Evolutionary conservation across 495 filamentous ascomycete genomes (phyloP), one percentile per base, ranked within the genome.

Genomic region (Pyrenula massariospora): DNA sequence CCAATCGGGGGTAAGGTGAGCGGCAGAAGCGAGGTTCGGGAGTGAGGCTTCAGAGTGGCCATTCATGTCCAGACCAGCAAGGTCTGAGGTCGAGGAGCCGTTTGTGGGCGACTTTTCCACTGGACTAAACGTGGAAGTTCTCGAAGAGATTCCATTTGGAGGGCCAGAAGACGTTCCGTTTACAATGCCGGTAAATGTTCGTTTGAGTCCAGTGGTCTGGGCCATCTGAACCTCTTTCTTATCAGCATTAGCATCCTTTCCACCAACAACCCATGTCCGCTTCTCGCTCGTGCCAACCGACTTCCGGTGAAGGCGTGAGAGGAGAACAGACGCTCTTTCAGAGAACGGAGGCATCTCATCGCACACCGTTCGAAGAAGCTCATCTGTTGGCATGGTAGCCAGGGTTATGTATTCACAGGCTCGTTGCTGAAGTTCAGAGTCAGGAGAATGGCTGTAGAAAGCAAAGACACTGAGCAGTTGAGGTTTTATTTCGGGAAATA

Each of bases 281-380:
- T 91, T 95, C 67, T 97, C 94, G 62, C 85, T 92, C 2, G 89
- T 90, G 50, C 85, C 84, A 20, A 87, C 88, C 60, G 93, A 90
- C 70, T 91, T 95, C 71, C 93, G 88, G 68, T 97, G 93, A 25
- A 99, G 79, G 36, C 94, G 80, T 12, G 91, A 96, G 23, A 99
- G 73, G 24, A 99, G 74, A 1, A 93, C 93, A 2, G 91, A 96
- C 20, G 92, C 81, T 54, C 94, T 82, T 68, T 99, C 91, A 0
- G 94, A 94, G 74, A 97, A 99, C 0, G 94, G 91, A 12, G 94
- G 94, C 94, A 99, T 97, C 66, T 99, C 94, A 64, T 99, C 94
- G 69, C 89, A 96, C 1, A 99, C 88, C 1, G 94, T 97, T 52
- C 94, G 86, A 11, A 99, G 77, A 19, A 99, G 81, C 60, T 97